Percentiles rank a stretch among this genome's conserved stretches.
Evolutionary conservation across 306 rosid genomes (phyloP).

Genomic region (Gastrolobium villosum): DNA sequence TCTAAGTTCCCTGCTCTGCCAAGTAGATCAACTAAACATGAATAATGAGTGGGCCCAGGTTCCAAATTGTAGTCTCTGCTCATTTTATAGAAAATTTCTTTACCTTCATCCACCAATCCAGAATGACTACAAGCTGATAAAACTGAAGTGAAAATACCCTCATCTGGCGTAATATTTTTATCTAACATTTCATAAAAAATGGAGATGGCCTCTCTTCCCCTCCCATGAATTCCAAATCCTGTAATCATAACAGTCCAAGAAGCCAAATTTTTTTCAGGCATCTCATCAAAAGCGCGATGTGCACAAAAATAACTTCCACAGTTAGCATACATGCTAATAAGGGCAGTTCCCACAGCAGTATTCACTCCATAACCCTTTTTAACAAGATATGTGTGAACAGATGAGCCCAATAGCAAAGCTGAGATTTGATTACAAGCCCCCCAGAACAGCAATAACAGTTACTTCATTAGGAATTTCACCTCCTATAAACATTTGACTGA

Average conservation of each 20-base stretch:
- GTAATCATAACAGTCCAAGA: conserved; percentile 67
- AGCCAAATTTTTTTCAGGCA: conserved; percentile 65
- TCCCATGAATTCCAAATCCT: conserved; percentile 72
- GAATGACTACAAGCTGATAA: conserved; percentile 78
- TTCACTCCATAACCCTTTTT: conserved; percentile 61
- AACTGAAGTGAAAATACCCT: conserved; percentile 68
- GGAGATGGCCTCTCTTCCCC: conserved; percentile 67
- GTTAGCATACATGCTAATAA: conserved; percentile 71
- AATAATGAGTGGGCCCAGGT: conserved; percentile 59
- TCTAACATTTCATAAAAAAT: conserved; percentile 59
- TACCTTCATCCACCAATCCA: conserved; percentile 69
- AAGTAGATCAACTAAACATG: conserved; percentile 72
- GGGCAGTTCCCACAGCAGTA: conserved; percentile 63
- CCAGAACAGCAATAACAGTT: conserved; percentile 14
- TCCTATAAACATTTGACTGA: conserved; percentile 60
- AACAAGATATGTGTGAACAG: conserved; percentile 60
- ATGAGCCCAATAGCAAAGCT: conserved; percentile 61
- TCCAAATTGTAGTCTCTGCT: conserved; percentile 56
- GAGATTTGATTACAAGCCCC: conserved; percentile 64
- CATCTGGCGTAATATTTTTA: conserved; percentile 60
- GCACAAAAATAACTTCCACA: conserved; percentile 70
- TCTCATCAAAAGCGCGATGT: conserved; percentile 53
- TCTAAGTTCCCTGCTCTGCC: conserved; percentile 67
- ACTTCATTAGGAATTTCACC: conserved; percentile 6
- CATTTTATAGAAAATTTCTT: conserved; percentile 58